Evolutionary conservation across 345 rosid species (phyloP), one percentile per base, ranked within the genome.

Genomic region (Brassica napus): DNA sequence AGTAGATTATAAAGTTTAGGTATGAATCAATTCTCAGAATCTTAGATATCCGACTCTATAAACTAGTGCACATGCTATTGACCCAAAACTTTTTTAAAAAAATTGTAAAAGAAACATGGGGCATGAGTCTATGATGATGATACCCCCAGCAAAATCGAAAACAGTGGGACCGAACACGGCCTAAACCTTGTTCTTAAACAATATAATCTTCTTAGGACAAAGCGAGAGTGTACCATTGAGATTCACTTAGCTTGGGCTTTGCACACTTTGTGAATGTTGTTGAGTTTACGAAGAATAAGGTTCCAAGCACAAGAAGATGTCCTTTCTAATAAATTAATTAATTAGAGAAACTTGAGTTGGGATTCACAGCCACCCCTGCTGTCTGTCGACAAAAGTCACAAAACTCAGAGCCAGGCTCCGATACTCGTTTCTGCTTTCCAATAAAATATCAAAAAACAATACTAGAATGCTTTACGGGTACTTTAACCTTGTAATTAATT

Each of bases 231-330:
- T 32, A 79, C 81, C 67, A 59, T 75, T 69, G 28, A 72, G 84
- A 76, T 79, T 79, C 70, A 73, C 65, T 60, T 60, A 34, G 65
- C 82, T 79, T 79, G 74, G 74, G 67, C 57, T 60, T 60, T 1
- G 82, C 65, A 68, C 24, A 68, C 16, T 61, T 68, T 62, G 49
- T 59, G 59, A 74, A 68, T 73, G 74, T 73, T 79, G 82, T 47
- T 79, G 59, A 68, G 78, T 68, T 79, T 79, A 79, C 63, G 82
- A 68, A 49, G 35, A 79, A 49, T 52, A 79, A 21, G 78, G 75
- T 79, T 68, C 66, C 65, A 74, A 79, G 59, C 82, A 73, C 82
- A 52, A 79, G 82, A 79, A 66, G 18, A 31, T 68, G 10, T 60
- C 52, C 69, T 67, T 67, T 60, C 24, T 73, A 34, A 42, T 47